A percentile compares a stretch with the other conserved stretches of the same genome.
phyloP scores from a whole-genome alignment of 2,329 filamentous ascomycete genomes.

The Aspergillus texensis region DNA sequence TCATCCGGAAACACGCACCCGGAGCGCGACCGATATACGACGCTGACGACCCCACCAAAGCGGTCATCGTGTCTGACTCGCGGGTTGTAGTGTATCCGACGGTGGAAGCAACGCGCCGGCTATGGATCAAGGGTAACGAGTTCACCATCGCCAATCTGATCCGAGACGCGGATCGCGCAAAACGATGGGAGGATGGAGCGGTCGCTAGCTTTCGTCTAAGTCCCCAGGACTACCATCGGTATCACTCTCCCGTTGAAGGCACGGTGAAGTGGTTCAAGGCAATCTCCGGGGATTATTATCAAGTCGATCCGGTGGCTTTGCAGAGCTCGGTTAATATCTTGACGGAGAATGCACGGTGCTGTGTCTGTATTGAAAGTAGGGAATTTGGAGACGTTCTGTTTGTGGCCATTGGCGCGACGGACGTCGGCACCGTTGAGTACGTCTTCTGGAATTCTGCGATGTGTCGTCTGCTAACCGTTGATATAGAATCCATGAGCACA shows the following conservation, averaged over 20 bases:
- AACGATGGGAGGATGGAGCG: slow-evolving; percentile 26
- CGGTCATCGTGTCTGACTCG: slow-evolving; percentile 41
- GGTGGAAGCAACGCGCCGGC: slow-evolving; percentile 33
- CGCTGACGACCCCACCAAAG: slow-evolving; percentile 29
- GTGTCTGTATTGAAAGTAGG: slow-evolving; percentile 40
- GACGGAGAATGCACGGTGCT: slow-evolving; percentile 42
- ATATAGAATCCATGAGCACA: slow-evolving; percentile 37
- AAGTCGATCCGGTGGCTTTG: slow-evolving; percentile 43
- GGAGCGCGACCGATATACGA: slow-evolving; percentile 38
- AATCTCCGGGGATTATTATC: slow-evolving; percentile 49
- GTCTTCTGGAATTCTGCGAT: slow-evolving; percentile 10
- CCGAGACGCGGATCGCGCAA: slow-evolving; percentile 35
- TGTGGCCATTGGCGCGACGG: slow-evolving; percentile 45
- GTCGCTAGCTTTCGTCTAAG: slow-evolving; percentile 47
- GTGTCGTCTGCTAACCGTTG: not conserved
- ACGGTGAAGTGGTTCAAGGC: slow-evolving; percentile 40
- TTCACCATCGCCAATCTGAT: slow-evolving; percentile 47
- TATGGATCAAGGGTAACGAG: slow-evolving; percentile 50
- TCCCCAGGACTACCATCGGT: slow-evolving; percentile 52
- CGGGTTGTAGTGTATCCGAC: slow-evolving; percentile 41
- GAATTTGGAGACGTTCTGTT: slow-evolving; percentile 48
- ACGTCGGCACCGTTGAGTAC: slow-evolving; percentile 46
- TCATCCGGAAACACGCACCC: slow-evolving; percentile 37
- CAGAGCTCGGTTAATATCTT: slow-evolving; percentile 41
- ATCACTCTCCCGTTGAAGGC: slow-evolving; percentile 48